Evolutionary conservation across 1,284 basidiomycete genomes (phyloP), one percentile per base, ranked within the genome.

Genomic region (Trichosporon coremiiforme): DNA sequence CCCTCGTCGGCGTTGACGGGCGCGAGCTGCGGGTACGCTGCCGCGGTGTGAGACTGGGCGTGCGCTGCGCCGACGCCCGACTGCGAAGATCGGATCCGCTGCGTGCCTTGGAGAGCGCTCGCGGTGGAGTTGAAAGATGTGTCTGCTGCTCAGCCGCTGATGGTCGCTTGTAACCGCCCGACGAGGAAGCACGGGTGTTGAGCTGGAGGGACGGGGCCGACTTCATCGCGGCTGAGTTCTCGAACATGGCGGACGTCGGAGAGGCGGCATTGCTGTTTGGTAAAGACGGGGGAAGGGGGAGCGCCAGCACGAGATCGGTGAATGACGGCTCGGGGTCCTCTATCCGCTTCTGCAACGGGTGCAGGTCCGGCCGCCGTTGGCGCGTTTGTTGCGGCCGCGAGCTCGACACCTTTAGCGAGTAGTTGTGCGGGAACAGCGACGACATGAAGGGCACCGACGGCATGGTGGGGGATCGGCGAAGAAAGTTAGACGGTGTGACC

Each of bases 211-310:
- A 60, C 20, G 57, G 57, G 31, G 57, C 57, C 29, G 57, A 60
- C 29, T 60, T 60, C 57, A 60, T 60, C 29, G 57, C 57, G 20
- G 57, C 57, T 15, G 57, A 9, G 17, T 60, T 60, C 57, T 60
- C 57, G 57, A 60, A 60, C 57, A 60, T 33, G 20, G 29, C 17
- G 10, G 57, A 60, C 2, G 57, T 60, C 13, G 57, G 57, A 4
- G 57, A 60, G 29, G 25, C 5, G 4, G 57, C 57, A 60, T 33
- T 60, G 57, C 57, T 60, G 57, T 13, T 60, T 1, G 57, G 57
- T 12, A 60, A 31, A 0, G 57, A 60, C 57, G 57, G 57, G 17
- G 57, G 57, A 33, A 60, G 57, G 17, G 57, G 57, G 8, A 60
- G 31, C 29, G 57, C 57, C 17, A 33, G 13, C 4, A 60, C 29